phyloP scores from a whole-genome alignment of 139 green algal genomes.

The Coelastrella sp. region DNA sequence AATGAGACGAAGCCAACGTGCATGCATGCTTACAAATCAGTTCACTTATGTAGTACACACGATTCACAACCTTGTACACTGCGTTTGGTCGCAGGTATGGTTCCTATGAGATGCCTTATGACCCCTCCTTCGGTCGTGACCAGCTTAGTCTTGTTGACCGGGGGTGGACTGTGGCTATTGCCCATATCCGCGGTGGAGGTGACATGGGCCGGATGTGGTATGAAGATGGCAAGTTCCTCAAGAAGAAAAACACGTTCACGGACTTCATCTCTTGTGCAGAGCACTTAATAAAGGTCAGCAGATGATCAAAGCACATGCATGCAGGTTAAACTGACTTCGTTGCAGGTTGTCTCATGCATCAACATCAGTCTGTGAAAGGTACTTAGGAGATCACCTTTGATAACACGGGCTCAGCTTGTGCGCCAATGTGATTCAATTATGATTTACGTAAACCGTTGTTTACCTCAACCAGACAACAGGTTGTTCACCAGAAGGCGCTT shows the following conservation, averaged over 20 bases:
- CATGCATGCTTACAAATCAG: too few species aligned
- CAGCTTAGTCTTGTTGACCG: slow-evolving; percentile 83
- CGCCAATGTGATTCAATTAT: too few species aligned
- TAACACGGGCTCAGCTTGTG: too few species aligned
- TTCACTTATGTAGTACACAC: not conserved
- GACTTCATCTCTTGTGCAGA: slow-evolving; percentile 85
- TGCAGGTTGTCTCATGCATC: too few species aligned
- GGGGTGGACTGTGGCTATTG: slow-evolving; percentile 69
- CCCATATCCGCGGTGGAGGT: slow-evolving; percentile 58
- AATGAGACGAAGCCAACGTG: too few species aligned
- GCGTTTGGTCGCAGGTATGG: slow-evolving; percentile 59
- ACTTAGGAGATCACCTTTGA: too few species aligned
- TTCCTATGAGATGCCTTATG: slow-evolving; percentile 72
- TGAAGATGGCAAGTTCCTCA: slow-evolving; percentile 82
- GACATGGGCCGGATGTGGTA: slow-evolving; percentile 65
- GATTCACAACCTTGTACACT: not conserved
- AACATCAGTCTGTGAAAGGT: too few species aligned
- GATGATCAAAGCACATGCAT: too few species aligned
- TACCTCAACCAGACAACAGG: too few species aligned
- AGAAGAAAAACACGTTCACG: slow-evolving; percentile 89
- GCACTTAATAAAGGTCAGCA: slow-evolving; percentile 62
- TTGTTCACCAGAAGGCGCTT: too few species aligned
- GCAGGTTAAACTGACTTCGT: too few species aligned
- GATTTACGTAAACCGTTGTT: too few species aligned
- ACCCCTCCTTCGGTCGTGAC: slow-evolving; percentile 64